phyloP scores from a whole-genome alignment of 169 alveolate genomes.

The Cystoisospora suis region DNA sequence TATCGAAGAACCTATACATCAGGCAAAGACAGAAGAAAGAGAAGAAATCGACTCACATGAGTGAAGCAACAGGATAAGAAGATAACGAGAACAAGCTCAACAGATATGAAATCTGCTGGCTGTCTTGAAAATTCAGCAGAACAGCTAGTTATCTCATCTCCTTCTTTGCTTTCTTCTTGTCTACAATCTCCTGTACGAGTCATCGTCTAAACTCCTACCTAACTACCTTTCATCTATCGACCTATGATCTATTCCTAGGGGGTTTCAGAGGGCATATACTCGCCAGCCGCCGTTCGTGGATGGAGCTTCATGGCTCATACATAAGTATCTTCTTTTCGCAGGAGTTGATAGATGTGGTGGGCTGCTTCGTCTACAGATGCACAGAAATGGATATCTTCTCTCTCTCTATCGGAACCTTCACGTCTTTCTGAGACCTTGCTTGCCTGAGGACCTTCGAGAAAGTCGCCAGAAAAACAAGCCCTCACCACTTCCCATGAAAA shows the following conservation, averaged over 20 bases:
- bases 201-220: too few relatives aligned
- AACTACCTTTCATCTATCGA: too few relatives aligned
- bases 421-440: background rate
- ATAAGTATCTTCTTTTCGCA: background rate
- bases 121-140: too few relatives aligned
- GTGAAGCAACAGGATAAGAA: background rate
- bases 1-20: background rate
- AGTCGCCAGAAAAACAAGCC: background rate
- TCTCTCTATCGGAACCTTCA: background rate
- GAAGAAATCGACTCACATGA: background rate
- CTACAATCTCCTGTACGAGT: too few relatives aligned
- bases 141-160: too few relatives aligned
- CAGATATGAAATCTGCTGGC: background rate
- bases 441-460: background rate
- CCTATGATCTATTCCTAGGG: too few relatives aligned
- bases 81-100: background rate
- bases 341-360: background rate
- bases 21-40: background rate
- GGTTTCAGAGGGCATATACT: too few relatives aligned
- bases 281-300: too few relatives aligned
- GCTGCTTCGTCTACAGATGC: background rate
- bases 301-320: too few relatives aligned
- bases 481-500: background rate
- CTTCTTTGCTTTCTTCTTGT: too few relatives aligned
- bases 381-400: background rate